These are phyloP conservation scores for Closterium sp. DNA, from an alignment of 139 green algal species.

Conservation along the genomic window DNA sequence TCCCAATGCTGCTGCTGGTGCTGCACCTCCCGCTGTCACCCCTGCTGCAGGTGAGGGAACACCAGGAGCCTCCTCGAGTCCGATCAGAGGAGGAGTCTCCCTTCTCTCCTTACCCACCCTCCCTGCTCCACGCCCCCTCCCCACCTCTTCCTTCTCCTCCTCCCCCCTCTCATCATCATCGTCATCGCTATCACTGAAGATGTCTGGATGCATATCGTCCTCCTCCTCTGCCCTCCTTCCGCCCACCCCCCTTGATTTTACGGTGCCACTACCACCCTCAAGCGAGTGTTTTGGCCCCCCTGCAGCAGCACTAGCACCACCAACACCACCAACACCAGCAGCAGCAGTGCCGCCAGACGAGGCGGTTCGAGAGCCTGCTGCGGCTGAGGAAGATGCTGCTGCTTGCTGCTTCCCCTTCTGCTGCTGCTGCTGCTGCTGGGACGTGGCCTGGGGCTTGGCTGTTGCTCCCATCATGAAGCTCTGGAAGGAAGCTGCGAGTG, in stretches of 20 bases:
- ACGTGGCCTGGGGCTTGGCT: not conserved
- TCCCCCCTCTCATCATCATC: not conserved
- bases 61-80: not conserved
- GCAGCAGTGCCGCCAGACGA: not conserved
- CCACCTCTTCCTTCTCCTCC: not conserved
- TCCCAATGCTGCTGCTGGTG: not conserved
- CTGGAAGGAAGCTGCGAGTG: not conserved
- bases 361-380: not conserved
- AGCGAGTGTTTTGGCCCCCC: not conserved
- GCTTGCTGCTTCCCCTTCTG: not conserved
- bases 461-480: not conserved
- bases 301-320: not conserved
- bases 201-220: not conserved
- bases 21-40: not conserved
- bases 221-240: not conserved
- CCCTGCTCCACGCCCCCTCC: not conserved
- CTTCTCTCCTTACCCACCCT: not conserved
- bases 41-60: not conserved
- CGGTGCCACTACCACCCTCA: not conserved
- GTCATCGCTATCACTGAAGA: constrained; percentile 5
- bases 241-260: no score
- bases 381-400: not conserved
- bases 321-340: not conserved
- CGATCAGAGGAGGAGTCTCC: not conserved
- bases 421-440: not conserved